Conservation (phyloP, 106 monocot species). For the Dactylorhiza incarnata region DNA sequence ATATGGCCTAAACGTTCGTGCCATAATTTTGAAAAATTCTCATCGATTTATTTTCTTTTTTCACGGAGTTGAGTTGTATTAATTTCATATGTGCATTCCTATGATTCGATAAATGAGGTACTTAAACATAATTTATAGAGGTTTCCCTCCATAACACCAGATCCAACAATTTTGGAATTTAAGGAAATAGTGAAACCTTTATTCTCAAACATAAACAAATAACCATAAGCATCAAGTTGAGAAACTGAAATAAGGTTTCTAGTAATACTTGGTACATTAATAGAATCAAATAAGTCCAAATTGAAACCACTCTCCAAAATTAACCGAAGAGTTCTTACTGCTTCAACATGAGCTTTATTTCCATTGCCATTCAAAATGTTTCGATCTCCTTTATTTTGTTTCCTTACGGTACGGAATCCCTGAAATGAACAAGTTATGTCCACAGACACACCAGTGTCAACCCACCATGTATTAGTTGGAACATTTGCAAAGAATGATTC, state of each 20-base stretch:
- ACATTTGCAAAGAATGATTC: constrained; percentile 4
- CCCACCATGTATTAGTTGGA: constrained; percentile 3
- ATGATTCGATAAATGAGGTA: background rate
- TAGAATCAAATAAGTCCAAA: constrained; percentile 4
- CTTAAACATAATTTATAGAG: background rate
- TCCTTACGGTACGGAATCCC: constrained; percentile 4
- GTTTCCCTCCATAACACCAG: background rate
- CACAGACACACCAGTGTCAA: constrained; percentile 7
- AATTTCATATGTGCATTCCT: background rate
- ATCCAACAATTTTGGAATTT: background rate
- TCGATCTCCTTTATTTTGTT: background rate
- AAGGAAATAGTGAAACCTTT: no score
- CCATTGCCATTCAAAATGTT: background rate
- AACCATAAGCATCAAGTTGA: constrained; percentile 7
- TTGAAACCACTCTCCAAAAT: background rate
- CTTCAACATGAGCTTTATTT: background rate
- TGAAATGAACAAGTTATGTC: background rate
- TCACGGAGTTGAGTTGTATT: background rate
- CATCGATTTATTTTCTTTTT: background rate
- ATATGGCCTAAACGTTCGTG: background rate
- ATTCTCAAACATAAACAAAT: background rate
- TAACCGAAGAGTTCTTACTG: background rate
- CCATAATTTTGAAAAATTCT: background rate
- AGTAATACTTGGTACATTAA: constrained; percentile 10
- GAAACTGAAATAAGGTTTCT: constrained; percentile 9